Percentiles rank a stretch among this genome's conserved stretches.
These are phyloP conservation scores for Kitagawia praeruptora DNA, from an alignment of 129 eudicot species.

Conservation along the genomic window DNA sequence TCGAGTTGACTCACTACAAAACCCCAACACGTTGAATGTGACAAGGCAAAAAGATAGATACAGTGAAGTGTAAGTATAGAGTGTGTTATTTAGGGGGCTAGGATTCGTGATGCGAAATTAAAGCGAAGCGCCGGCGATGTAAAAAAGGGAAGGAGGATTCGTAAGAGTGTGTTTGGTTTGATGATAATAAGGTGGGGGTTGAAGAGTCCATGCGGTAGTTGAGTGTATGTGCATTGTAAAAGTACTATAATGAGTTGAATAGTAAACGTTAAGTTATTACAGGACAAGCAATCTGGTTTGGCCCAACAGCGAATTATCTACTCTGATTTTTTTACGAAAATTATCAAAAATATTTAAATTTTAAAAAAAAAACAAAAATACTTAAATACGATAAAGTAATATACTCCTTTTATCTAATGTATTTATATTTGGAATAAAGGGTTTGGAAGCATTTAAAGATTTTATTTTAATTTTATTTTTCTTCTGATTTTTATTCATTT, in stretches of 20 bases:
- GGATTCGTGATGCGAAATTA: neutral
- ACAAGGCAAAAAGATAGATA: neutral
- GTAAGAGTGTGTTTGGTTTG: neutral
- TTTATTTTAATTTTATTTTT: no score
- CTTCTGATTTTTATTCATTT: no score
- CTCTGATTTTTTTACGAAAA: no score
- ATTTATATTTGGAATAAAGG: no score
- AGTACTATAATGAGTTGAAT: neutral
- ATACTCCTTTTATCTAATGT: no score
- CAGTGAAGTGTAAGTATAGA: neutral
- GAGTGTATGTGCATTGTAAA: neutral
- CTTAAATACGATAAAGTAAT: no score
- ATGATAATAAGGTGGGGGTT: neutral
- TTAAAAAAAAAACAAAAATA: no score
- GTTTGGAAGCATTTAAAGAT: no score
- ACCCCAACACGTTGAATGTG: neutral
- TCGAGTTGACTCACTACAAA: conserved; percentile 2
- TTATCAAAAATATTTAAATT: no score
- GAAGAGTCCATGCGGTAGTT: neutral
- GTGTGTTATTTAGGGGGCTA: neutral
- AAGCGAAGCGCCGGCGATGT: conserved; percentile 3
- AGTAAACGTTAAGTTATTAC: conserved; percentile 9
- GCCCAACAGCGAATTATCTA: neutral
- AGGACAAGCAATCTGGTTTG: neutral
- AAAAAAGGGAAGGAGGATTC: neutral